These are phyloP conservation scores for Yarrowia divulgata DNA, from an alignment of 805 yeast genomes.

Conservation along the genomic window DNA sequence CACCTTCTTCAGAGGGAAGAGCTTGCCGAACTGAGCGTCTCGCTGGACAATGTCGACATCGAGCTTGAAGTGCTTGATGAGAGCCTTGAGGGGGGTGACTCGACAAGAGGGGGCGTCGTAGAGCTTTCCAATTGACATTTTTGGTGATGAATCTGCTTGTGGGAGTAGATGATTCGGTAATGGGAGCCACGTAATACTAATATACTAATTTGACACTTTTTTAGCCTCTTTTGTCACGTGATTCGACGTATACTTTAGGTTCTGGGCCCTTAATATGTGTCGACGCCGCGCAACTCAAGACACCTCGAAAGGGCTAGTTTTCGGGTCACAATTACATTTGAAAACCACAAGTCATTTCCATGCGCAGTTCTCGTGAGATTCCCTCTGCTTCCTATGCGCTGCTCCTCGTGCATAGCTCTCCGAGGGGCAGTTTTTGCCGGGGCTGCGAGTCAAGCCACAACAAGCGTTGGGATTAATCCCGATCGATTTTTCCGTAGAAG, in stretches of 20 bases:
- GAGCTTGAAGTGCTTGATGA: conserved; percentile 63
- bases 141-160: background rate
- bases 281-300: background rate
- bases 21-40: conserved; percentile 55
- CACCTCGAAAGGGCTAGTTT: background rate
- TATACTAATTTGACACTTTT: background rate
- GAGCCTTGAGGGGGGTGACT: conserved; percentile 41
- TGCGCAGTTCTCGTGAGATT: background rate
- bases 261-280: background rate
- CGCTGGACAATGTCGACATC: conserved; percentile 57
- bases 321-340: background rate
- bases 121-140: conserved; percentile 39
- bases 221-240: conserved; percentile 7
- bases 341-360: background rate
- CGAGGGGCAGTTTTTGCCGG: background rate
- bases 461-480: conserved; percentile 4
- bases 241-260: conserved; percentile 5
- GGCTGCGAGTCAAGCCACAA: conserved; percentile 16
- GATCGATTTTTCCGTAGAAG: background rate
- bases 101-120: conserved; percentile 42
- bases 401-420: background rate
- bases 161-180: background rate
- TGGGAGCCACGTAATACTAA: conserved; percentile 19
- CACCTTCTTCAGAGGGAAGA: conserved; percentile 64
- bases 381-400: background rate